phyloP scores from a whole-genome alignment of 129 eudicot genomes.

The Deinandra increscens region DNA sequence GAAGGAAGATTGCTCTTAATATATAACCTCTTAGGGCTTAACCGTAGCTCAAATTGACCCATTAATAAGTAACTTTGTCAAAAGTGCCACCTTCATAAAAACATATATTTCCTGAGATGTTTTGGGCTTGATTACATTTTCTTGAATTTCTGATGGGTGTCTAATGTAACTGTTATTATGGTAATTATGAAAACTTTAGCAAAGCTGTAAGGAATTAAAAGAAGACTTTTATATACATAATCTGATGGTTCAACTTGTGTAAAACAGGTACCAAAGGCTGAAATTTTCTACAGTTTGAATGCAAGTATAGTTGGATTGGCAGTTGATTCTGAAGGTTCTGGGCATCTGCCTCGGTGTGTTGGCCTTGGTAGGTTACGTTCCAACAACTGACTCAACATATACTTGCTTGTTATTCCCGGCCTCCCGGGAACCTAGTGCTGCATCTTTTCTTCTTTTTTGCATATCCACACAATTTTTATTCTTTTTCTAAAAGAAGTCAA shows the following conservation, averaged over 20 bases:
- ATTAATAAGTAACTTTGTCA: not conserved
- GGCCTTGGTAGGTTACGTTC: conserved; percentile 72
- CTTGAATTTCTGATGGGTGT: conserved; percentile 5
- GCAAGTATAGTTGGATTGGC: conserved; percentile 90
- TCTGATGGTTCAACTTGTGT: conserved; percentile 18
- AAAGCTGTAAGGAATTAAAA: not conserved
- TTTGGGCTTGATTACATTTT: not conserved
- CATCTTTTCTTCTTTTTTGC: conserved; percentile 9
- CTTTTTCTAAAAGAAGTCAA: not conserved
- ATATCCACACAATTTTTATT: too few relatives aligned
- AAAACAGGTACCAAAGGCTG: conserved; percentile 65
- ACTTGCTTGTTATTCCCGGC: conserved; percentile 3
- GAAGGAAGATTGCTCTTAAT: not conserved
- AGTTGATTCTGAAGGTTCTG: conserved; percentile 52
- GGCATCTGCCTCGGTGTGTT: conserved; percentile 63
- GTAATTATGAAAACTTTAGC: not conserved
- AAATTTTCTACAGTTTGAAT: conserved; percentile 81
- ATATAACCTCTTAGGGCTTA: too few relatives aligned
- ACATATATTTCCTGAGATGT: not conserved
- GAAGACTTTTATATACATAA: not conserved
- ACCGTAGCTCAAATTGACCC: not conserved
- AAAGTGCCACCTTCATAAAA: not conserved
- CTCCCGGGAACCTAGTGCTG: not conserved
- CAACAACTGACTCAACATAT: not conserved
- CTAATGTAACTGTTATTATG: not conserved